A percentile compares a stretch with the other conserved stretches of the same genome.
These are phyloP conservation scores for Eleusine coracana DNA, from an alignment of 176 grass and related monocot species.

Conservation along the genomic window DNA sequence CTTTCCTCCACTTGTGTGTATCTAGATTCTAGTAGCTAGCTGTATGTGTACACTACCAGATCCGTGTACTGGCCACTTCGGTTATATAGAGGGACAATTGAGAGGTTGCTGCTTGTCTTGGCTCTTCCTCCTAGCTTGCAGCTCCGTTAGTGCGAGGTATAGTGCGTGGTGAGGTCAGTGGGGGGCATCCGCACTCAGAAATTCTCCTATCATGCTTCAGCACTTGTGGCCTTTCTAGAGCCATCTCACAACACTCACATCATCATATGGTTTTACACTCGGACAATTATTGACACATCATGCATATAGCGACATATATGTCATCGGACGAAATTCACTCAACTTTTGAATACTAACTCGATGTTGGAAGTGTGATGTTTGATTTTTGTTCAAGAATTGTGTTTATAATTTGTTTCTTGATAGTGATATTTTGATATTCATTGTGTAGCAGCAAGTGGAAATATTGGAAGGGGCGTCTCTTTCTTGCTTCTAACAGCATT, in stretches of 20 bases:
- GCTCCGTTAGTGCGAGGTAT: background rate
- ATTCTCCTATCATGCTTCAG: conserved; percentile 24
- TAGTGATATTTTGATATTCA: background rate
- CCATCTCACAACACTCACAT: conserved; percentile 9
- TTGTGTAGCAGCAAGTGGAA: background rate
- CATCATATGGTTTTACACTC: background rate
- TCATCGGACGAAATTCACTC: background rate
- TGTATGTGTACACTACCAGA: conserved; percentile 17
- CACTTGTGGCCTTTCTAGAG: conserved; percentile 28
- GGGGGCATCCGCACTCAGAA: conserved; percentile 24
- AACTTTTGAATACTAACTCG: background rate
- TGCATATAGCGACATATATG: background rate
- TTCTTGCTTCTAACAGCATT: background rate
- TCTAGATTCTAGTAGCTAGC: conserved; percentile 19
- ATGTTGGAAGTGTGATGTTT: background rate
- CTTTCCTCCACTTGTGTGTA: background rate
- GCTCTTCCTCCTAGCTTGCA: background rate
- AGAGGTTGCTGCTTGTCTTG: background rate
- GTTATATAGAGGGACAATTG: conserved; percentile 25
- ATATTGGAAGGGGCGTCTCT: background rate
- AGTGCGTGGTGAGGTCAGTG: conserved; percentile 50
- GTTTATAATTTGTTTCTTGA: background rate
- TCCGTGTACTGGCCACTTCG: conserved; percentile 28
- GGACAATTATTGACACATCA: background rate
- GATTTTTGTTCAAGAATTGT: background rate